Evolutionary conservation across 2,329 filamentous ascomycete genomes (phyloP), one percentile per base, ranked within the genome.

Genomic region (Pseudogymnoascus sp.): DNA sequence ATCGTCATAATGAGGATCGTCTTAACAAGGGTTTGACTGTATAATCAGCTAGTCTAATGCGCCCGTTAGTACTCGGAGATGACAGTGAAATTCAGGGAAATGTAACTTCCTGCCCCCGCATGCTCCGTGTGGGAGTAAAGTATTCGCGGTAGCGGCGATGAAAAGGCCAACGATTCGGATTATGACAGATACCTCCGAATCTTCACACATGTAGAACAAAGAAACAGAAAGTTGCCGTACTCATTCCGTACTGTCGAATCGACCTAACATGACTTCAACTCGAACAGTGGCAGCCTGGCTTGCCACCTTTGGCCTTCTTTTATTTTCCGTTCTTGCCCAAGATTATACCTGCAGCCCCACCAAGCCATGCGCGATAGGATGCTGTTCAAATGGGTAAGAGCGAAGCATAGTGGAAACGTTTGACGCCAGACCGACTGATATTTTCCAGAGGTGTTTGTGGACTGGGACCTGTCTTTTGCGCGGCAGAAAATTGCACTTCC

Each of bases 401-500:
- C 44, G 26, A 50, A 50, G 19, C 44, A 50, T 13, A 50, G 44
- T 50, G 19, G 19, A 29, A 29, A 50, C 19, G 44, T 29, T 50
- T 37, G 35, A 37, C 19, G 26, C 44, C 26, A 50, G 19, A 50
- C 19, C 26, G 44, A 29, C 31, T 26, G 56, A 29, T 61, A 62
- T 53, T 47, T 13, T 37, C 19, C 4, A 7, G 66, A 21, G 68
- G 69, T 14, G 65, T 64, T 64, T 71, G 71, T 42, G 70, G 71
- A 19, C 63, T 69, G 7, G 69, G 68, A 0, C 68, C 66, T 1
- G 65, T 68, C 13, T 70, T 70, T 47, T 72, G 70, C 63, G 68
- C 35, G 61, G 42, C 35, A 62, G 47, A 66, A 14, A 63, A 53
- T 21, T 74, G 71, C 40, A 67, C 67, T 16, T 69, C 68, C 13